Evolutionary conservation across 768 basidiomycete genomes (phyloP).

Genomic region (Russula brevipes): DNA sequence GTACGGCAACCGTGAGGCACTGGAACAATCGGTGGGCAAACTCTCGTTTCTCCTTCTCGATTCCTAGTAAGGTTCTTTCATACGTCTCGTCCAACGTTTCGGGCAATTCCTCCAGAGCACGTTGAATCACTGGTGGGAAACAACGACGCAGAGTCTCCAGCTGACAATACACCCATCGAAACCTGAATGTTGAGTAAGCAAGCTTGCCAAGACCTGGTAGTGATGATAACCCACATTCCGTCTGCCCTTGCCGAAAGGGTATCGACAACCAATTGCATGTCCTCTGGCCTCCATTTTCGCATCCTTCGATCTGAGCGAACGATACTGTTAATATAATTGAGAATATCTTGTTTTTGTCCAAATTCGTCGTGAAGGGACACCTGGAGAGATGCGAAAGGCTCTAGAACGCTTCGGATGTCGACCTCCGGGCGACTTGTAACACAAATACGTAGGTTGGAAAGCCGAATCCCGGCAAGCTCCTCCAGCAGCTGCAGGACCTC

Average conservation of each 20-base stretch:
- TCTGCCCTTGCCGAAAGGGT: constrained; percentile 6
- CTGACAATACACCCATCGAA: constrained; percentile 10
- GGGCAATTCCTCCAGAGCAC: not conserved
- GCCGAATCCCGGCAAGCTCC: not conserved
- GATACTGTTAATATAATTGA: not conserved
- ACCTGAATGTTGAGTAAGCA: not conserved
- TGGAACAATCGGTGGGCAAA: constrained; percentile 7
- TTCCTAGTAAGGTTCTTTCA: not conserved
- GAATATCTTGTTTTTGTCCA: constrained; percentile 1
- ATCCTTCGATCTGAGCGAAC: constrained; percentile 5
- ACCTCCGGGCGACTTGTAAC: constrained; percentile 6
- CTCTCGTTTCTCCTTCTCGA: not conserved
- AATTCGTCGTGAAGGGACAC: constrained; percentile 6
- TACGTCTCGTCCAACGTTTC: constrained; percentile 10
- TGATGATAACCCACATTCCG: constrained; percentile 8
- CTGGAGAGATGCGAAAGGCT: not conserved
- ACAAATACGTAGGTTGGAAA: constrained; percentile 3
- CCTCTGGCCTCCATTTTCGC: constrained; percentile 3
- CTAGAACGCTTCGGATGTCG: constrained; percentile 1
- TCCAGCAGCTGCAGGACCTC: not conserved
- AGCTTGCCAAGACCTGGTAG: not conserved
- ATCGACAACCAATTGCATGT: constrained; percentile 1
- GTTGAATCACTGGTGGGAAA: not conserved
- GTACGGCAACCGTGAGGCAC: not conserved
- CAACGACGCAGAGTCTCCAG: constrained; percentile 2